Conservation (phyloP, 116 monocot species). For the Papilionanthe hybrid region DNA sequence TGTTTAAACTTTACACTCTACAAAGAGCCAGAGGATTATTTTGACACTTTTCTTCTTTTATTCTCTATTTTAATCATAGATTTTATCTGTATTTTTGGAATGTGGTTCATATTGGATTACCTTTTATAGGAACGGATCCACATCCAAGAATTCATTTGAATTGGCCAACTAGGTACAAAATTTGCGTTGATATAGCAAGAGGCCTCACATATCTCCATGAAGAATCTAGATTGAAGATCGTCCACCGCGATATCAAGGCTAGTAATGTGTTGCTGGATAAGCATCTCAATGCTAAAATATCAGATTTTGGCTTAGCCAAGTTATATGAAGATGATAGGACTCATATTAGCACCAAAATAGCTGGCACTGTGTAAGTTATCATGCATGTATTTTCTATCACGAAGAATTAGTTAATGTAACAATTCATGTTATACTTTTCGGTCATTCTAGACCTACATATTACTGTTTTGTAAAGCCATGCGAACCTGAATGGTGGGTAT, state of each 20-base stretch:
- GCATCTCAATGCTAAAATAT: conserved; percentile 62
- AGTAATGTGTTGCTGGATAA: conserved; percentile 65
- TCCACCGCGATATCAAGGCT: conserved; percentile 73
- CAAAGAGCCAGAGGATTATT: no score
- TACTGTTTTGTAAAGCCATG: no score
- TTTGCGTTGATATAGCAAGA: conserved; percentile 62
- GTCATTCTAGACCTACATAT: no score
- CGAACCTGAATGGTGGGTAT: no score
- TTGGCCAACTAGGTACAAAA: conserved; percentile 57
- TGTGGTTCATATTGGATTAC: neutral
- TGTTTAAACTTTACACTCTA: no score
- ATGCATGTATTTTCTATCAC: neutral
- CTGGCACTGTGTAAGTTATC: conserved; percentile 62
- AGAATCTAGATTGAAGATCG: conserved; percentile 55
- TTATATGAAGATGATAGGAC: conserved; percentile 51
- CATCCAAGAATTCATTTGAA: conserved; percentile 30
- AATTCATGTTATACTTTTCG: no score
- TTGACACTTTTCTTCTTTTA: no score
- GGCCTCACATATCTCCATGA: conserved; percentile 63
- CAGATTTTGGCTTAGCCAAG: conserved; percentile 76
- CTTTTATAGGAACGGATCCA: conserved; percentile 11
- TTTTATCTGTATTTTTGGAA: neutral
- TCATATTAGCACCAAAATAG: conserved; percentile 61
- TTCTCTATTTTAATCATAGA: neutral
- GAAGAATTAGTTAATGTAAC: no score